phyloP scores from a whole-genome alignment of 306 rosid species.

The Glycine tomentella region DNA sequence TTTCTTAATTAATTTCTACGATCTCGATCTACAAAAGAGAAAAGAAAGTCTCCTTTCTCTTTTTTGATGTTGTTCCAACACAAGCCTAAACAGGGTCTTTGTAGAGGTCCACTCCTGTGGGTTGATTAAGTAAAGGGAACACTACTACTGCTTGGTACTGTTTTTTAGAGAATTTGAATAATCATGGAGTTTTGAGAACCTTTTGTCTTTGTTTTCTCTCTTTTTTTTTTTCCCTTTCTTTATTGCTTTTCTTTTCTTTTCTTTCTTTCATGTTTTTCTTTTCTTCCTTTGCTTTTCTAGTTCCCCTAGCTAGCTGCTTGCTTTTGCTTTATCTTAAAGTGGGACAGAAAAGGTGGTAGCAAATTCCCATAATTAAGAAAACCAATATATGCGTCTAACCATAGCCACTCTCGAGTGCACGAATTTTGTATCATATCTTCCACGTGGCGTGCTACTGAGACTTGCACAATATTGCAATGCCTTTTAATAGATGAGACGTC shows the following conservation, averaged over 20 bases:
- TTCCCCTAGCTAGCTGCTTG: slow-evolving; percentile 50
- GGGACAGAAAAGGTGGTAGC: slow-evolving; percentile 82
- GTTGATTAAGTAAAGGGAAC: slow-evolving; percentile 68
- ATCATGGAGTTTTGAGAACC: slow-evolving; percentile 79
- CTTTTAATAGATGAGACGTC: slow-evolving; percentile 42
- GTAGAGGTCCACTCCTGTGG: slow-evolving; percentile 57
- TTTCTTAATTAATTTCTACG: neutral
- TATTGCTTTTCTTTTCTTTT: slow-evolving; percentile 59
- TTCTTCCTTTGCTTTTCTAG: slow-evolving; percentile 54
- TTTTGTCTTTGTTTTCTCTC: slow-evolving; percentile 56
- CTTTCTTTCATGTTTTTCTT: slow-evolving; percentile 55
- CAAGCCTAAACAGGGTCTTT: slow-evolving; percentile 52
- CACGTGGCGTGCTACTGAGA: slow-evolving; percentile 48
- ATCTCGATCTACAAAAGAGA: neutral
- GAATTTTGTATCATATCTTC: slow-evolving; percentile 47
- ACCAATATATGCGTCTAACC: slow-evolving; percentile 53
- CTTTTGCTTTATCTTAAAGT: slow-evolving; percentile 93
- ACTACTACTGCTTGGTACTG: slow-evolving; percentile 42
- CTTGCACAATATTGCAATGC: neutral
- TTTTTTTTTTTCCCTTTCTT: slow-evolving; percentile 45
- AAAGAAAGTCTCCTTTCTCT: slow-evolving; percentile 8
- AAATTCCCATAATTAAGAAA: slow-evolving; percentile 68
- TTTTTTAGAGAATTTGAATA: slow-evolving; percentile 74
- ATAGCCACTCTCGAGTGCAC: slow-evolving; percentile 56
- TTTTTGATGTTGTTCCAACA: slow-evolving; percentile 11